Base-by-base conservation (phyloP, 164 flowering plant species). In the Warburgia ugandensis region DNA sequence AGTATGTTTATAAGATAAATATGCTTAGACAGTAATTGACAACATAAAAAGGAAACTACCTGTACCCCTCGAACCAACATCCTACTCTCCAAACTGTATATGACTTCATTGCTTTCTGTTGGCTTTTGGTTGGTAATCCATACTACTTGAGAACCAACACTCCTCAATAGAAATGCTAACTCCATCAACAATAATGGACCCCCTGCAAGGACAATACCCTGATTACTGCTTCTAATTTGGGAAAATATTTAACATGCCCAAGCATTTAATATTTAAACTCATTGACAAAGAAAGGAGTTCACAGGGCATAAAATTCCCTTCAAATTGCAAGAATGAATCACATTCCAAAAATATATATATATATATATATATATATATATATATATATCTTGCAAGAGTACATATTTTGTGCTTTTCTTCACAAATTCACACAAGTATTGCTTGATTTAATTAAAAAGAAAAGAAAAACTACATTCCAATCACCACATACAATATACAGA, bases 111-210 rank as follows among this genome's bases (percentile, higher is more conserved):
- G 29, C 68, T 27, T 61, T 74, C 88, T 3, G 65, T 16, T 38
- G 85, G 78, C 52, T 71, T 82, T 64, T 79, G 94, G 62, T 72
- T 72, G 0, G 95, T 92, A 31, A 88, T 68, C 96, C 96, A 92
- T 50, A 69, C 73, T 50, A 92, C 96, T 50, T 86, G 65, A 7
- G 98, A 66, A 21, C 86, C 86, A 49, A 70, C 96, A 32, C 76
- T 72, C 63, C 96, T 77, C 50, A 92, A 65, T 28, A 92, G 62
- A 65, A 88, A 92, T n/a, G 94, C 96, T 45, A 92, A 69, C 75
- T 92, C 98, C 96, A 92, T 92, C 63, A 92, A 41, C 60, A 92
- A 59, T 62, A 92, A 67, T 12, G 98, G 98, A 12, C 98, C 98
- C 52, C 96, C 96, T 92, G 59, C 26, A 60, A 16, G 52, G 19